Base-by-base conservation (phyloP, 768 basidiomycete species). In the Suillus ampliporus region DNA sequence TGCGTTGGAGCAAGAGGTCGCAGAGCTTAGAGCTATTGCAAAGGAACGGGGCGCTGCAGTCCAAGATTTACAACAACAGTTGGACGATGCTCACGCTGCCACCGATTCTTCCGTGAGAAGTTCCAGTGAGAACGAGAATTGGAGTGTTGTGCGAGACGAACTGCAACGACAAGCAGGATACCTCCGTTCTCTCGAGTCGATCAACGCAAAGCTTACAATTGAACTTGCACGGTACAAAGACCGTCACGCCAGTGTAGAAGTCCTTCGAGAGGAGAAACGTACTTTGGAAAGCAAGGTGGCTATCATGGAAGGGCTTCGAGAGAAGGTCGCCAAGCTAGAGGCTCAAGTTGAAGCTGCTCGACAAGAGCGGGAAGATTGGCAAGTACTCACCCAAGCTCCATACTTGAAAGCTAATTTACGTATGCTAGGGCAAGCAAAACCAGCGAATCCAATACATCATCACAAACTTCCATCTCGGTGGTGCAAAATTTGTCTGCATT, bases 191-290 rank as follows among this genome's bases (percentile, higher is more conserved):
- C 77, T 93, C 0, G 90, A 94, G 70, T 69, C 77, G 7, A 78
- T 79, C 3, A 92, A 92, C 64, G 74, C 82, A 1, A 83, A 80
- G 63, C 74, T 91, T 58, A 80, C 71, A 3, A 69, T 80, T 0
- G 90, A 94, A 67, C 67, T 92, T 17, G 72, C 72, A 7, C 65
- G 79, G 13, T 78, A 91, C 17, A 80, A 84, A 38, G 86, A 86
- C 63, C 78, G 83, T 1, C 78, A 87, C n/a, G 74, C 80, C 8
- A 88, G 84, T 65, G 75, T 90, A 3, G 90, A 91, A 63, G 87
- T 94, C 3, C 70, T 94, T 40, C 79, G 83, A 37, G 92, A 94
- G 71, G 89, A 94, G 75, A 92, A 92, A 64, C 80, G 86, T 6
- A 80, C 81, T 0, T 72, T 94, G 48, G 85, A 91, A 69, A 73